These are phyloP conservation scores for Scytalidium sp. DNA, from an alignment of 2,329 filamentous ascomycete genomes.

Conservation along the genomic window DNA sequence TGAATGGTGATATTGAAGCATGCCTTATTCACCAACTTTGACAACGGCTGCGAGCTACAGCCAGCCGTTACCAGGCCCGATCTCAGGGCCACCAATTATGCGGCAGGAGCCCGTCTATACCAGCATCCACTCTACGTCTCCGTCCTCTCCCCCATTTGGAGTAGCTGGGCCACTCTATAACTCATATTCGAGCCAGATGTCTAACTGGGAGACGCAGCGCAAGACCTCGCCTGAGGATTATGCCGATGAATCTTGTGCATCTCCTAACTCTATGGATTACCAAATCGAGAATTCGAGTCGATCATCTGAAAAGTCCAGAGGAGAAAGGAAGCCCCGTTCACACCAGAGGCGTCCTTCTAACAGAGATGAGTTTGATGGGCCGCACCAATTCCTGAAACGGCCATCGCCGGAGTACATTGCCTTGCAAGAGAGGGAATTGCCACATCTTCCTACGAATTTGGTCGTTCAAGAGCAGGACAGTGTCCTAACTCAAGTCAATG, in stretches of 20 bases:
- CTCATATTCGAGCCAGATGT: slow-evolving; percentile 22
- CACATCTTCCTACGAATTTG: slow-evolving; percentile 78
- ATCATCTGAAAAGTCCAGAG: slow-evolving; percentile 42
- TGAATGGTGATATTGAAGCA: slow-evolving; percentile 25
- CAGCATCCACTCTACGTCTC: slow-evolving; percentile 21
- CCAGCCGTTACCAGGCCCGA: slow-evolving; percentile 15
- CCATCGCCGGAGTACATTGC: slow-evolving; percentile 70
- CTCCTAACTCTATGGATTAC: slow-evolving; percentile 59
- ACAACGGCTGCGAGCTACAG: slow-evolving; percentile 23
- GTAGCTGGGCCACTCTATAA: slow-evolving; percentile 25
- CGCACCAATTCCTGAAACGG: slow-evolving; percentile 75
- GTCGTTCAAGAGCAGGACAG: slow-evolving; percentile 81
- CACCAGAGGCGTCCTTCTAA: slow-evolving; percentile 71
- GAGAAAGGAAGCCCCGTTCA: slow-evolving; percentile 41
- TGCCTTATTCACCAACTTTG: slow-evolving; percentile 21
- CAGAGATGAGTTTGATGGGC: slow-evolving; percentile 86
- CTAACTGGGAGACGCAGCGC: slow-evolving; percentile 28
- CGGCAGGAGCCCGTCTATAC: slow-evolving; percentile 26
- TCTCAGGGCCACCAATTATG: slow-evolving; percentile 16
- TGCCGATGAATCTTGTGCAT: slow-evolving; percentile 42
- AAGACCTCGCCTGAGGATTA: slow-evolving; percentile 29
- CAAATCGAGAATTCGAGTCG: slow-evolving; percentile 49
- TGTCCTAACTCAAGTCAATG: slow-evolving; percentile 77
- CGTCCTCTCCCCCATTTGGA: slow-evolving; percentile 26
- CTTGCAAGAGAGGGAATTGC: slow-evolving; percentile 75